Conservation (phyloP, 1,284 basidiomycete species). For the Tilletia walkeri region DNA sequence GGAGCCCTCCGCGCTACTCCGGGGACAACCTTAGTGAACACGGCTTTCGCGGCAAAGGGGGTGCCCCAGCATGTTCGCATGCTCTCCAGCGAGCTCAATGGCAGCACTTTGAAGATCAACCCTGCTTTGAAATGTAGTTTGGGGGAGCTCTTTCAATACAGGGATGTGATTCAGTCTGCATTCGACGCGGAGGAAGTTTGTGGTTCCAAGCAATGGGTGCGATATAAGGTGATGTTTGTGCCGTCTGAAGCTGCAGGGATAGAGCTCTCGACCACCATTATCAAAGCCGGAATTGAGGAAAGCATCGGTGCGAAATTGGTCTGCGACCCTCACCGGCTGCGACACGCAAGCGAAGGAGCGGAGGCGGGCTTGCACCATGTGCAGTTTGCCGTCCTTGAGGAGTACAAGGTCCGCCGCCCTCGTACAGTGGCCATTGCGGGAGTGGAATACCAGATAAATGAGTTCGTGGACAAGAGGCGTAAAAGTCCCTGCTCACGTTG, state of each 20-base stretch:
- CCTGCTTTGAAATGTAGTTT: not conserved
- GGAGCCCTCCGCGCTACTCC: too few relatives aligned
- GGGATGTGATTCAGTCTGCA: not conserved
- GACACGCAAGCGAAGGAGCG: not conserved
- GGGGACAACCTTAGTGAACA: too few relatives aligned
- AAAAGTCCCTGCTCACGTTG: not conserved
- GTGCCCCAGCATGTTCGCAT: not conserved
- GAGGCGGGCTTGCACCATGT: not conserved
- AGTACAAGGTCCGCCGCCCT: not conserved
- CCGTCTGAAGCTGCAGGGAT: not conserved
- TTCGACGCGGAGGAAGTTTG: not conserved
- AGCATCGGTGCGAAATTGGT: not conserved
- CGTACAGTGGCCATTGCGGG: not conserved
- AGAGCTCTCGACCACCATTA: not conserved
- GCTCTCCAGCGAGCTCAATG: not conserved
- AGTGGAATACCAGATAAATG: not conserved
- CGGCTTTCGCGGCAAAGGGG: not conserved
- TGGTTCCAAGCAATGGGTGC: not conserved
- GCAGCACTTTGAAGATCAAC: not conserved
- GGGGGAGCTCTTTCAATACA: not conserved
- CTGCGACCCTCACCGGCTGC: not conserved
- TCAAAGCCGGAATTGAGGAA: not conserved
- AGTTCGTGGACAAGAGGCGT: not conserved
- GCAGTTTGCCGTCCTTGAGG: not conserved
- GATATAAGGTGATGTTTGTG: slow-evolving; percentile 2